Evolutionary conservation across 1,284 basidiomycete genomes (phyloP), one percentile per base, ranked within the genome.

Genomic region (Microbotryum intermedium): DNA sequence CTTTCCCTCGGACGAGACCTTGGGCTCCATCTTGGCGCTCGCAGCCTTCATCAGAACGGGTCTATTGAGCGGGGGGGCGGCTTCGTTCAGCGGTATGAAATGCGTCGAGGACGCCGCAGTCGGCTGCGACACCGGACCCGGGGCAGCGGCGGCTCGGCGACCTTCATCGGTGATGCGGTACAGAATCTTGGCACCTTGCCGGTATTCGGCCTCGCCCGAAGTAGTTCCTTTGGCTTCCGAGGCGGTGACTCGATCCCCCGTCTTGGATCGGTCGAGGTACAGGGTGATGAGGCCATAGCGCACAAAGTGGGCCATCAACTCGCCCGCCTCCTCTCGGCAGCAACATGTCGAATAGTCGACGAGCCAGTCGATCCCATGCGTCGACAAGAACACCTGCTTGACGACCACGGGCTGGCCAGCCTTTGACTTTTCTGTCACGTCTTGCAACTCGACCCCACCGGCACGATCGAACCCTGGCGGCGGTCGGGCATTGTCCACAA

Each of bases 331-430:
- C 73, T 99, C 95, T 56, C 90, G 80, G 25, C 92, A 93, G 53
- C 93, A 90, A 49, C 94, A 89, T 0, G 94, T 97, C 1, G 94
- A 93, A 69, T 92, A 97, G 75, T 98, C 93, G 73, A 90, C 88
- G 55, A 99, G 83, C 95, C 95, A 99, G 75, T 97, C 91, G 59
- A 97, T 80, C 0, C 89, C 92, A 44, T 82, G 82, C 56, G 88
- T 82, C 28, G 94, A 90, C 29, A 84, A 79, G 74, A 98, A 97
- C 71, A 88, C 89, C 74, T 85, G 82, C 73, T 87, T 88, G 76
- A 87, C 62, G 47, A 72, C 52, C 18, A 61, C 55, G n/a, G 66
- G 42, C 8, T 48, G 54, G 4, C 65, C 64, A 8, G 53, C 50
- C 48, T 72, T 72, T 48, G 61, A 60, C 62, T 84, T 82, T 65